phyloP scores from a whole-genome alignment of 139 green algal genomes.

The Astrephomene gubernaculifera region DNA sequence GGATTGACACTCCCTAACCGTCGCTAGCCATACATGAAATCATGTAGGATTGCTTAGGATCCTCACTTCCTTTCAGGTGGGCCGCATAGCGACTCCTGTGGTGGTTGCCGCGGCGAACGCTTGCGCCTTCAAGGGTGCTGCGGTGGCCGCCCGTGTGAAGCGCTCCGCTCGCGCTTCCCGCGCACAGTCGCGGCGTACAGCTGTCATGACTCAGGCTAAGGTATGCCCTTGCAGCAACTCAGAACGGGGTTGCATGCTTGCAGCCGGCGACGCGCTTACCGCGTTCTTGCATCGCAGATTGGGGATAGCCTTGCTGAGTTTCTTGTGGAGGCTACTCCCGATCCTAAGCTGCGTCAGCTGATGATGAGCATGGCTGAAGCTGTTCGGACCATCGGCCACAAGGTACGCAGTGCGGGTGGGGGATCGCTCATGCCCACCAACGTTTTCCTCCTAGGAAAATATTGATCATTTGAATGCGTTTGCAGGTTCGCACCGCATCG shows the following conservation, averaged over 20 bases:
- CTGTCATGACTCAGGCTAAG: conserved; percentile 66
- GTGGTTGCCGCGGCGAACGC: conserved; percentile 46
- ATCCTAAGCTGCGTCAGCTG: conserved; percentile 91
- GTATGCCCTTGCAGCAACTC: not conserved
- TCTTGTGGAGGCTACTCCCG: conserved; percentile 85
- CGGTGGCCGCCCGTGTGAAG: conserved; percentile 34
- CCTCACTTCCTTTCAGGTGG: not conserved
- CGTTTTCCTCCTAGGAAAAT: not conserved
- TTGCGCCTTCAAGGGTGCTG: conserved; percentile 45
- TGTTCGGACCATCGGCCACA: conserved; percentile 94
- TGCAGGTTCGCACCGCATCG: conserved; percentile 89
- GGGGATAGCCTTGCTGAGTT: conserved; percentile 95
- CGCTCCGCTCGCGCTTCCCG: conserved; percentile 30
- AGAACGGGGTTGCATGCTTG: not conserved
- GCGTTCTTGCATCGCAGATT: conserved; percentile 64
- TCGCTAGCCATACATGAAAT: too few relatives aligned
- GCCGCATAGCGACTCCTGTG: conserved; percentile 42
- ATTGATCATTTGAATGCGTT: not conserved
- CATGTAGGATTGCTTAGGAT: too few relatives aligned
- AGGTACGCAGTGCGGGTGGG: too few relatives aligned
- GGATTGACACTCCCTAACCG: not conserved
- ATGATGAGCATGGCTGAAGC: conserved; percentile 94
- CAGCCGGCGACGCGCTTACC: not conserved
- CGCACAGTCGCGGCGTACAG: conserved; percentile 47
- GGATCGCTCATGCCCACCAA: not conserved